Base-by-base conservation (phyloP, 768 basidiomycete genomes). In the Pleurotus pulmonarius region DNA sequence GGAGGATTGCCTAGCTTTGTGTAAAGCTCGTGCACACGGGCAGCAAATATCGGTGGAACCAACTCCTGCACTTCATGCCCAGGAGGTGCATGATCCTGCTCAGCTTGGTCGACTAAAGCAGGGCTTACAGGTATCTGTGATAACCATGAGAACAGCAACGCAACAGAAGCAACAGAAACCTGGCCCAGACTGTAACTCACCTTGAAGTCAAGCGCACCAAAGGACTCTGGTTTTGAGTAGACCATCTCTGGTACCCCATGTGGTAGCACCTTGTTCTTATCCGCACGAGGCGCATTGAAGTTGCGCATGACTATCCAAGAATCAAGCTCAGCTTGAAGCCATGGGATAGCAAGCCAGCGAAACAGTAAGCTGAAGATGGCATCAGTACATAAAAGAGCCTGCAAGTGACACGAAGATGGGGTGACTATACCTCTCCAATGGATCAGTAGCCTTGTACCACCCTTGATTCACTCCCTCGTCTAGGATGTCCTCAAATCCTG, bases 181-280 rank as follows among this genome's bases (percentile, higher is more conserved):
- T 29, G 26, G 26, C 26, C 4, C 26, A 29, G 26, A 29, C 26
- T 29, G 26, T 29, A 29, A 29, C 26, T 29, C 5, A 73, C 73
- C 67, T 69, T 70, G 60, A 74, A 75, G 56, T 77, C 67, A 0
- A 56, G n/a, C 1, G 58, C 41, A 5, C 59, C 59, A 61, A 57
- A 73, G 4, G 64, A 16, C 5, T 70, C 61, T 0, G 75, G 70
- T 2, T 66, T 54, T 0, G 58, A 25, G 2, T 62, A 59, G 3
- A 78, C 73, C 0, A 68, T 44, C 5, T 57, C 59, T 0, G 76
- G 77, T 20, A 70, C 60, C 0, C 73, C 73, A 52, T 73, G 69
- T 4, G 75, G 76, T 5, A 75, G 58, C 6, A 70, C 43, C 46
- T 75, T 77, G 38, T 73, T 58, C 25, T 61, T 62, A 51, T 71